A percentile compares a stretch with the other conserved stretches of the same genome.
Conservation (phyloP, 176 grass and related monocot species). For the Typha latifolia region DNA sequence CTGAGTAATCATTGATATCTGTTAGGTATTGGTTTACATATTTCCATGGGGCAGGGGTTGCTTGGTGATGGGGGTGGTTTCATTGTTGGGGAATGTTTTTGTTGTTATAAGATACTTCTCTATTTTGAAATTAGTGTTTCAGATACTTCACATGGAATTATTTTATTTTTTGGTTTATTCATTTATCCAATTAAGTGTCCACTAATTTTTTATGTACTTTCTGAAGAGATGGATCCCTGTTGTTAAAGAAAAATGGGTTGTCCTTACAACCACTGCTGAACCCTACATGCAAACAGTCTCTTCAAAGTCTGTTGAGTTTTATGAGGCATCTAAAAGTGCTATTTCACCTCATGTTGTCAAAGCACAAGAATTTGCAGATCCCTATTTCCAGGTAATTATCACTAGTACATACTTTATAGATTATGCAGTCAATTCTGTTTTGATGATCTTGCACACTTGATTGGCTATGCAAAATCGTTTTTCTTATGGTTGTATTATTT, state of each 20-base stretch:
- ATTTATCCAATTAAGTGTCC: slow-evolving; percentile 18
- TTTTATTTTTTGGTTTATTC: slow-evolving; percentile 13
- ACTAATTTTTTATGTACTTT: slow-evolving; percentile 21
- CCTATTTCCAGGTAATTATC: slow-evolving; percentile 69
- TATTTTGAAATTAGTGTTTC: no score
- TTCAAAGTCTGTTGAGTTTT: slow-evolving; percentile 59
- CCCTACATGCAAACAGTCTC: slow-evolving; percentile 56
- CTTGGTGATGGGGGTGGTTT: no score
- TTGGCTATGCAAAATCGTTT: background rate
- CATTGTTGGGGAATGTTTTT: no score
- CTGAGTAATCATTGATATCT: background rate
- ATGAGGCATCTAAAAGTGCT: slow-evolving; percentile 52
- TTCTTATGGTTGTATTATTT: slow-evolving; percentile 22
- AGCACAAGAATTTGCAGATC: slow-evolving; percentile 47
- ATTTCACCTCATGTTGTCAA: slow-evolving; percentile 49
- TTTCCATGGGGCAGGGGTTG: no score
- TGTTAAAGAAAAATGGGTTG: slow-evolving; percentile 51
- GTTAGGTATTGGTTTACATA: no score
- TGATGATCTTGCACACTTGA: background rate
- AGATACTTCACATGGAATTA: slow-evolving; percentile 1
- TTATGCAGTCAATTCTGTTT: background rate
- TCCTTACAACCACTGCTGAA: slow-evolving; percentile 34
- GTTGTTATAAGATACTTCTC: no score
- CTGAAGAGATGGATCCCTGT: slow-evolving; percentile 65
- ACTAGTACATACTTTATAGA: background rate